Evolutionary conservation across 2,329 filamentous ascomycete genomes (phyloP).

Genomic region (Colletotrichum noveboracense): DNA sequence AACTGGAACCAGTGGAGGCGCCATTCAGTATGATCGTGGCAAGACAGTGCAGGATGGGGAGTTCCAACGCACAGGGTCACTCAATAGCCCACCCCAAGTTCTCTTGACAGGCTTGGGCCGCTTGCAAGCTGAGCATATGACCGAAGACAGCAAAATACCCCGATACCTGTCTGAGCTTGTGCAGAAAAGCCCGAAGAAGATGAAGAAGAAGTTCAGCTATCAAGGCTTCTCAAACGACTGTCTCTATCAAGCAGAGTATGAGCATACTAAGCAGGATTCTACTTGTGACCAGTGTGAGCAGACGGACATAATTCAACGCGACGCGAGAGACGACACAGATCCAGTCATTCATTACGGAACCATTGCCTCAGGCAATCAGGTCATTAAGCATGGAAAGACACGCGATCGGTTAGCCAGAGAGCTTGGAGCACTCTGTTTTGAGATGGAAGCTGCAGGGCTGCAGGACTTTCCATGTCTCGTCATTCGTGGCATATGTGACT

Average conservation of each 20-base stretch:
- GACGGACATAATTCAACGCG: not conserved
- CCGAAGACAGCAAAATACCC: not conserved
- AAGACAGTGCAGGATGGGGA: slow-evolving; percentile 7
- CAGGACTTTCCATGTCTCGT: slow-evolving; percentile 27
- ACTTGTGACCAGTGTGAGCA: not conserved
- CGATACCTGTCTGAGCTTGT: not conserved
- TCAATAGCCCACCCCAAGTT: not conserved
- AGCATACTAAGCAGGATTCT: not conserved
- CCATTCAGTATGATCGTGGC: slow-evolving; percentile 29
- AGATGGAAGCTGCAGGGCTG: slow-evolving; percentile 28
- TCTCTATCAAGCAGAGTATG: not conserved
- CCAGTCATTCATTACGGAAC: slow-evolving; percentile 26
- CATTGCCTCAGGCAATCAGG: slow-evolving; percentile 27
- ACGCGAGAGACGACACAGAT: not conserved
- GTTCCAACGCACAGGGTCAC: not conserved
- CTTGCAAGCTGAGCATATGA: not conserved
- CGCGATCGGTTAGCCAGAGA: slow-evolving; percentile 11
- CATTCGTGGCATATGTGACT: slow-evolving; percentile 34
- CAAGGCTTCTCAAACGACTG: not conserved
- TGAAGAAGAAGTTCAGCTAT: not conserved
- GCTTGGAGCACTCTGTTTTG: slow-evolving; percentile 22
- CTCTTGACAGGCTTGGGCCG: not conserved
- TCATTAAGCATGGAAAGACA: slow-evolving; percentile 22
- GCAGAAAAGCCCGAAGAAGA: not conserved
- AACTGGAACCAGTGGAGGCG: slow-evolving; percentile 19